Percentiles rank a stretch among this genome's conserved stretches.
These are phyloP conservation scores for Gymnopus androsaceus DNA, from an alignment of 1,284 basidiomycete genomes.

Conservation along the genomic window DNA sequence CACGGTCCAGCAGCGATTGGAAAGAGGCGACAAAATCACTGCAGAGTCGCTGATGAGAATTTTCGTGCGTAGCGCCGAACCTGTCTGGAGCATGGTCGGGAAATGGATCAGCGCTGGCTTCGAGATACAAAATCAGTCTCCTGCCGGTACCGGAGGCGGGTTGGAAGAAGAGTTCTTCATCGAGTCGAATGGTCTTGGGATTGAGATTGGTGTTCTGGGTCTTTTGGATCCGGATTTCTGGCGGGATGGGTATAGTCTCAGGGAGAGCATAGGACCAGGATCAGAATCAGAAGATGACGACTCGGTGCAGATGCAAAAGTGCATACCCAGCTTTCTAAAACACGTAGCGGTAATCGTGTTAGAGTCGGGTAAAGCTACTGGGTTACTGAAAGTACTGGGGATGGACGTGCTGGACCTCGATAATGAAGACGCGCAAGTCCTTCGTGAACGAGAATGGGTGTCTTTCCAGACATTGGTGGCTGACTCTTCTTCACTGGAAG, in stretches of 20 bases:
- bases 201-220: conserved; percentile 38
- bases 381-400: conserved; percentile 58
- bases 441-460: conserved; percentile 32
- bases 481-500: conserved; percentile 5
- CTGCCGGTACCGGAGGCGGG: conserved; percentile 32
- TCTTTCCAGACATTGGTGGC: conserved; percentile 35
- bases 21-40: conserved; percentile 55
- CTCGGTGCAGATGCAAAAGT: conserved; percentile 30
- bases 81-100: conserved; percentile 73
- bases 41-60: conserved; percentile 59
- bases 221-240: conserved; percentile 78
- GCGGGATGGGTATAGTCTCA: conserved; percentile 69
- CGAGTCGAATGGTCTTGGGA: conserved; percentile 60
- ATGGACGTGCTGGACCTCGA: conserved; percentile 15
- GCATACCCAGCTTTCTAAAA: conserved; percentile 62
- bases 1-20: conserved; percentile 53
- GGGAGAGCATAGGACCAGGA: conserved; percentile 32
- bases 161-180: conserved; percentile 83
- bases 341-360: conserved; percentile 62
- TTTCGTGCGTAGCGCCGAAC: conserved; percentile 65
- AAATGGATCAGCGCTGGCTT: conserved; percentile 78
- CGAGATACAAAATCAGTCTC: conserved; percentile 40
- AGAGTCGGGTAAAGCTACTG: conserved; percentile 77
- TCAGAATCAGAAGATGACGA: conserved; percentile 24
- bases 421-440: conserved; percentile 22